These are phyloP conservation scores for Dendrobium huoshanense DNA, from an alignment of 106 monocot species.

Conservation along the genomic window DNA sequence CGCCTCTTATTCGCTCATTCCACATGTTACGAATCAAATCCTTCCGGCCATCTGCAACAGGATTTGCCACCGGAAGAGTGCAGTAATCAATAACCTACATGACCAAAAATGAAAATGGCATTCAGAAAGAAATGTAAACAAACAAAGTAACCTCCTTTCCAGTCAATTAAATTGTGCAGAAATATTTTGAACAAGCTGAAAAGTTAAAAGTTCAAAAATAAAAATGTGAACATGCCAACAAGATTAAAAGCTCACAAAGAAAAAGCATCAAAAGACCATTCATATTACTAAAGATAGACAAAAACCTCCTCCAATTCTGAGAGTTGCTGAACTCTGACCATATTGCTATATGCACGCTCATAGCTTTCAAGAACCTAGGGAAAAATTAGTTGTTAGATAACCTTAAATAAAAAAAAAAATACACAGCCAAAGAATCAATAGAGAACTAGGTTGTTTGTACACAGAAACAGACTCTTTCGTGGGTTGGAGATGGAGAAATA, in stretches of 20 bases:
- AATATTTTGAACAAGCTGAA: not conserved
- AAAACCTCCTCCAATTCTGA: constrained; percentile 93
- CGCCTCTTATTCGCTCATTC: constrained; percentile 92
- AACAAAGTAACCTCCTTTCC: not conserved
- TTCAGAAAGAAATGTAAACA: not conserved
- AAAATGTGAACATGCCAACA: not conserved
- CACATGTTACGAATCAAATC: constrained; percentile 98
- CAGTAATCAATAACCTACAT: constrained; percentile 94
- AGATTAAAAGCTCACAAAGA: not conserved
- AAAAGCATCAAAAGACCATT: not conserved
- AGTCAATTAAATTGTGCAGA: not conserved
- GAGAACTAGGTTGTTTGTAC: not conserved
- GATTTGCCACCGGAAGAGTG: constrained; percentile 64
- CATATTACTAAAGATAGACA: not conserved
- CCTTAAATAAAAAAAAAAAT: not conserved
- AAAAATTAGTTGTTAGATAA: not conserved
- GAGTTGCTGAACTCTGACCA: constrained; percentile 97
- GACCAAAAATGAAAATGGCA: constrained; percentile 1
- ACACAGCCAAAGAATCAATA: not conserved
- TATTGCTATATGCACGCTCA: constrained; percentile 95
- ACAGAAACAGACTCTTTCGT: not conserved
- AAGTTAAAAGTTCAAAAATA: not conserved
- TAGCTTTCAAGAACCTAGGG: constrained; percentile 95
- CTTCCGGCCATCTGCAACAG: constrained; percentile 72
- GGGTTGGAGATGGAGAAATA: too few relatives aligned